Evolutionary conservation across 2,329 filamentous ascomycete species (phyloP).

Genomic region (Colletotrichum siamense): DNA sequence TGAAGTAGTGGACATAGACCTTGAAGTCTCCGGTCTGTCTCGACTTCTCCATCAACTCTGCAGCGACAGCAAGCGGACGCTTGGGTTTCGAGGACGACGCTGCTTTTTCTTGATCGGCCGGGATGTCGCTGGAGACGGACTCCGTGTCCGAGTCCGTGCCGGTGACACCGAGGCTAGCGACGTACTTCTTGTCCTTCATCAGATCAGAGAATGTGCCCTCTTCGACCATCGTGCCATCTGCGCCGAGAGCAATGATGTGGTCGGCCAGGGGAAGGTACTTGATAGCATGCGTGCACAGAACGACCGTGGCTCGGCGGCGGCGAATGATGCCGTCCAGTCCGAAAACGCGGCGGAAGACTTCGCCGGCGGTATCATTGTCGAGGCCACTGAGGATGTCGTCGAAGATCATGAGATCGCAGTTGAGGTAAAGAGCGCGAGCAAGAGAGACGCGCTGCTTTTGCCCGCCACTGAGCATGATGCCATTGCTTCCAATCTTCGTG

Average conservation of each 20-base stretch:
- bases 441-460: conserved; percentile 35
- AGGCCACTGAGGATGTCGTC: conserved; percentile 39
- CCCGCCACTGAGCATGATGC: conserved; percentile 38
- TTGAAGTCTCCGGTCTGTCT: conserved; percentile 24
- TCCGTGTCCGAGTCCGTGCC: conserved; percentile 19
- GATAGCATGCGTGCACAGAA: conserved; percentile 34
- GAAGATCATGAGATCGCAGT: conserved; percentile 29
- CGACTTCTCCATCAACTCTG: conserved; percentile 11
- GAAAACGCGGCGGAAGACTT: conserved; percentile 39
- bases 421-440: conserved; percentile 28
- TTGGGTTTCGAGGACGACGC: background rate
- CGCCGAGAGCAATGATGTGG: conserved; percentile 51
- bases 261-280: conserved; percentile 41
- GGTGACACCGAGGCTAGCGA: conserved; percentile 33
- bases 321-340: conserved; percentile 29
- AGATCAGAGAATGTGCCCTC: conserved; percentile 42
- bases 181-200: conserved; percentile 33
- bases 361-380: conserved; percentile 37
- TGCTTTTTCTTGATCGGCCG: background rate
- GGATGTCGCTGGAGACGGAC: background rate
- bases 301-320: conserved; percentile 2
- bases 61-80: background rate
- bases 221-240: conserved; percentile 46
- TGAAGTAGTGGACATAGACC: conserved; percentile 29
- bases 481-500: conserved; percentile 36